Conservation (phyloP, 163 green algal genomes). For the Chlorella variabilis region DNA sequence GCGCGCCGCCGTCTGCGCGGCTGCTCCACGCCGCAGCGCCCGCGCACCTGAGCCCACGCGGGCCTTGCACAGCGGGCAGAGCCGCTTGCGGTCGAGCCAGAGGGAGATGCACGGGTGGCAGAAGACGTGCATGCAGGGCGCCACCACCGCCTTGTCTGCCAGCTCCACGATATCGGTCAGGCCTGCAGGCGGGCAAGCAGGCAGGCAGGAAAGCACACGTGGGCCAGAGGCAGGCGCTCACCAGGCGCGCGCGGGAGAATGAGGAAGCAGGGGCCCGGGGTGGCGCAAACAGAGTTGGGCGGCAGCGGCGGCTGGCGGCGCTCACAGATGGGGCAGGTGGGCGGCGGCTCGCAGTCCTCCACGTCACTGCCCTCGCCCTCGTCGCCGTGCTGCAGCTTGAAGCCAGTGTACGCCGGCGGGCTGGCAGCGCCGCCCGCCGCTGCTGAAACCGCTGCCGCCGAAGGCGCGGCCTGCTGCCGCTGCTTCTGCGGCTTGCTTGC, state of each 20-base stretch:
- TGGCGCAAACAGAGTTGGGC: no score
- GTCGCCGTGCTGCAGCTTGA: conserved; percentile 14
- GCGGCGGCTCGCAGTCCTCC: conserved; percentile 16
- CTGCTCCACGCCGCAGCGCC: no score
- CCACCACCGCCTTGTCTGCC: conserved; percentile 43
- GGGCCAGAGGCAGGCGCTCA: no score
- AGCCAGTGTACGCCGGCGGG: not conserved
- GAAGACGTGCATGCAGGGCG: conserved; percentile 59
- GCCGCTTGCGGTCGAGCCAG: conserved; percentile 45
- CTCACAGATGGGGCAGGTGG: conserved; percentile 40
- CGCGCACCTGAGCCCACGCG: conserved; percentile 26
- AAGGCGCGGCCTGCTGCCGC: not conserved
- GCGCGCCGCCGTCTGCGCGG: no score
- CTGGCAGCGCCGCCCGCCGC: not conserved
- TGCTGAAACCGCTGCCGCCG: not conserved
- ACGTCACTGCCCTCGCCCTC: conserved; percentile 18
- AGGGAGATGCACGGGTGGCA: conserved; percentile 20
- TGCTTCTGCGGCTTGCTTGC: not conserved
- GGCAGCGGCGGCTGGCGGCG: no score
- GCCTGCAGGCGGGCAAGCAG: not conserved
- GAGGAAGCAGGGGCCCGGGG: no score
- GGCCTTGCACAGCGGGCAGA: conserved; percentile 59
- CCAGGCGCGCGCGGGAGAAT: no score
- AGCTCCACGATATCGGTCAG: conserved; percentile 36
- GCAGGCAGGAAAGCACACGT: no score